phyloP scores from a whole-genome alignment of 1,139 yeast genomes.

The Saccharomyces hybrid region DNA sequence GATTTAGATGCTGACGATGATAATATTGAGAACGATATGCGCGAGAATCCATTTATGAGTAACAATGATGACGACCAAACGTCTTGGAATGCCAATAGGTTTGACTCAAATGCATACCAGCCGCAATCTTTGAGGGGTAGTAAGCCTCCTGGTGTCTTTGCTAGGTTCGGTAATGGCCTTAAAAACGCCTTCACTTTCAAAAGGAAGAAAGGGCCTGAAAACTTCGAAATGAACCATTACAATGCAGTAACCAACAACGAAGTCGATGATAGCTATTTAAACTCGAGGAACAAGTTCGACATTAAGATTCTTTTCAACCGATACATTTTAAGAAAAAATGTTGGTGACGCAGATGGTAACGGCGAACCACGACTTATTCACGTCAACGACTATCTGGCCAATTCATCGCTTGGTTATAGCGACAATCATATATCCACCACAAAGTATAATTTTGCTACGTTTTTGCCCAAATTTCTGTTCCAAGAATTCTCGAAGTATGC shows the following conservation, averaged over 20 bases:
- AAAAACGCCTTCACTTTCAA: slow-evolving; percentile 13
- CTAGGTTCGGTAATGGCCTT: slow-evolving; percentile 17
- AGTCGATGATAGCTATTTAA: slow-evolving; percentile 20
- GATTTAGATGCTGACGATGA: slow-evolving; percentile 25
- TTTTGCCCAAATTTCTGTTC: slow-evolving; percentile 85
- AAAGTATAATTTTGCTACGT: slow-evolving; percentile 91
- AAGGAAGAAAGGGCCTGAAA: slow-evolving; percentile 17
- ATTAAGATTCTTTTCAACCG: slow-evolving; percentile 47
- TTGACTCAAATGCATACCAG: slow-evolving; percentile 11
- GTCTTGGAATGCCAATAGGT: slow-evolving; percentile 14
- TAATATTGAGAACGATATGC: slow-evolving; percentile 26
- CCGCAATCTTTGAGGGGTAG: slow-evolving; percentile 10
- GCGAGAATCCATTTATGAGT: slow-evolving; percentile 23
- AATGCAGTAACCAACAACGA: slow-evolving; percentile 22
- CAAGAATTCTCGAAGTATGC: slow-evolving; percentile 98
- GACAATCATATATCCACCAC: slow-evolving; percentile 93
- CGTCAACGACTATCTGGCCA: slow-evolving; percentile 53
- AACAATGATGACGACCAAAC: slow-evolving; percentile 12
- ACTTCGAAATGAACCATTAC: slow-evolving; percentile 32
- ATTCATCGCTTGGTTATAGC: slow-evolving; percentile 49
- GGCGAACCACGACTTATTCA: slow-evolving; percentile 61
- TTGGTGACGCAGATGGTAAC: slow-evolving; percentile 28
- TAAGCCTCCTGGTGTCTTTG: slow-evolving; percentile 17
- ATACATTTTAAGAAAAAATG: slow-evolving; percentile 36
- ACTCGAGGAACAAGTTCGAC: slow-evolving; percentile 40